Base-by-base conservation (phyloP, 1,284 basidiomycete species). In the Pholiota adiposa region DNA sequence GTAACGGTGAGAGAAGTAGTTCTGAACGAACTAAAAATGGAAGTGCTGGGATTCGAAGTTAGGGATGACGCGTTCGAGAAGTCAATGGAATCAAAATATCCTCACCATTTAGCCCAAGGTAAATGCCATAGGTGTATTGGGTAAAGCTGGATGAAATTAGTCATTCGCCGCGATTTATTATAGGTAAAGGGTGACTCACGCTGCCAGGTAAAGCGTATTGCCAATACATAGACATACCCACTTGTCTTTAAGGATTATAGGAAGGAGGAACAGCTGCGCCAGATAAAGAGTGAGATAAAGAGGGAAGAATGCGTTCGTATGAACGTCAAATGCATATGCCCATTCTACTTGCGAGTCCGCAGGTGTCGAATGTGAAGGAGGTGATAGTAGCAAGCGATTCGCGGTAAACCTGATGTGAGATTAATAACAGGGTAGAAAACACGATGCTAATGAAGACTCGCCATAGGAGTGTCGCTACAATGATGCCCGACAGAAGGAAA, bases 251-350 rank as follows among this genome's bases (percentile, higher is more conserved):
- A 92, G 84, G 51, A 97, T 81, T 40, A 97, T 83, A 1, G 93
- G 90, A 0, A 93, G 83, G 4, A 97, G 81, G 63, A 95, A 88
- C 3, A 97, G 81, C 70, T 97, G 92, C 0, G 89, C 90, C 55
- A 94, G 79, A 72, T 96, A 96, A 54, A 96, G 83, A 16, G 92
- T 90, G 60, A 97, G 83, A 76, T 93, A 96, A 56, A 94, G 80
- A 3, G 95, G 95, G 76, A 97, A 97, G 82, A 97, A 97, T 4
- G 93, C 88, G 70, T 97, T 97, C 63, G 92, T 95, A 71, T 96
- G 94, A 16, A 97, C 92, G 74, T 97, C 96, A 69, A 98, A 96
- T 14, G 92, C 92, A 75, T 96, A 97, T 4, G 89, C 91, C 90
- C 92, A 95, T 79, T 96, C 93, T 46, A 96, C 90, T 14, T 78